Base-by-base conservation (phyloP, 805 yeast genomes). In the Barnettozyma sp. region DNA sequence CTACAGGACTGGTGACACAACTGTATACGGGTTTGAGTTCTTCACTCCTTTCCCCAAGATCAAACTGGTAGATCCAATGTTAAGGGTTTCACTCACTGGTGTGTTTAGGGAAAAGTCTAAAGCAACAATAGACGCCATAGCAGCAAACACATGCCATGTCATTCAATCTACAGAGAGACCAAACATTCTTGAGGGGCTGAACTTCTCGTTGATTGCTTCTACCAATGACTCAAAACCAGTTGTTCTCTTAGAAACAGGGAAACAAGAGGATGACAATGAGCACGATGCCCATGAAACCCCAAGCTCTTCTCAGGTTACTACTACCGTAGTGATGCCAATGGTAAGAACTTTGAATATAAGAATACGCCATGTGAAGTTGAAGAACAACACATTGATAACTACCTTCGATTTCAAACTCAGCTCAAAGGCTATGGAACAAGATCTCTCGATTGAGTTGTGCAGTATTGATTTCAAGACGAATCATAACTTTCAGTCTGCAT, bases 391-490 rank as follows among this genome's bases (percentile, higher is more conserved):
- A 3, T 45, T 73, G 2, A 49, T 73, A n/a, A 65, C 75, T 1
- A 66, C 73, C 1, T 50, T 73, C 30, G 71, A 66, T 35, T 52
- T 73, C 9, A 76, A 70, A 39, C 56, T 66, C 2, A 62, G 76
- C 1, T 70, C 66, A 3, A 66, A 55, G 22, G 52, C 71, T 12
- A 51, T 48, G 27, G 44, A 41, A 10, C 27, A 35, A n/a, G 40
- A 39, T 5, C 37, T 49, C 52, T 8, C 31, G 31, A n/a, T 36
- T 48, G 16, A 45, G 30, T 2, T 34, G 33, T 2, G 34, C 34
- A 22, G 18, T 36, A 50, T 25, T 44, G 46, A 13, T 46, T 56
- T 33, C 49, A 45, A 22, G 16, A 29, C 31, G 16, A 26, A 22
- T 14, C 31, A 52, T 6, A 50, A 53, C 5, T 45, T 46, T n/a